Evolutionary conservation across 1,139 yeast species (phyloP).

Genomic region (Zhuliangozyma blackwelliae): DNA sequence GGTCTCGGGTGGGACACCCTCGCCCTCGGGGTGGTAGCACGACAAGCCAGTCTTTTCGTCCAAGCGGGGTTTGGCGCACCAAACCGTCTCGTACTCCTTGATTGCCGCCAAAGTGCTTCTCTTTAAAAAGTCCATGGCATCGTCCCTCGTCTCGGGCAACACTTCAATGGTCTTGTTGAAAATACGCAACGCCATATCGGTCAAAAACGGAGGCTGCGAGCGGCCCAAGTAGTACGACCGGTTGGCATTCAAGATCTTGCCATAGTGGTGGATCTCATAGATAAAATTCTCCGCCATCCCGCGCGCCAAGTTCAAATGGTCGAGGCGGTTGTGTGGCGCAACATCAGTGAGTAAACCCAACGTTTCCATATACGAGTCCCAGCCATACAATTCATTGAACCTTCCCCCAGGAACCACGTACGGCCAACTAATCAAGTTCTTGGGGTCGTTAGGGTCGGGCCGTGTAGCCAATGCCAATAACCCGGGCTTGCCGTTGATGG

Average conservation of each 20-base stretch:
- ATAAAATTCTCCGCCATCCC: constrained; percentile 94
- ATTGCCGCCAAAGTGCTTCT: constrained; percentile 76
- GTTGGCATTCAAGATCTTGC: constrained; percentile 91
- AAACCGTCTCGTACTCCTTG: constrained; percentile 76
- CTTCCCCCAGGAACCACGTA: constrained; percentile 97
- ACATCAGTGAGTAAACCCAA: constrained; percentile 74
- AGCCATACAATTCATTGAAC: constrained; percentile 93
- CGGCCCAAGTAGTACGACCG: constrained; percentile 87
- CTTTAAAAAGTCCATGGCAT: constrained; percentile 55
- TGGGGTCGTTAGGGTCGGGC: constrained; percentile 46
- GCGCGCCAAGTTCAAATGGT: constrained; percentile 55
- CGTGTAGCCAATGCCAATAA: constrained; percentile 75
- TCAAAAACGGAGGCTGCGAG: constrained; percentile 96
- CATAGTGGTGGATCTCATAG: constrained; percentile 85
- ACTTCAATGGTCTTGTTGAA: constrained; percentile 54
- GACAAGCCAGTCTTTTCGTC: constrained; percentile 80
- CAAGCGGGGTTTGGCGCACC: constrained; percentile 72
- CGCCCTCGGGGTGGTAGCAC: constrained; percentile 85
- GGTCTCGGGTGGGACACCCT: constrained; percentile 95
- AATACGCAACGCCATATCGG: constrained; percentile 82
- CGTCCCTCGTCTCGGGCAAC: constrained; percentile 27
- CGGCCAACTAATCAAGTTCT: constrained; percentile 62
- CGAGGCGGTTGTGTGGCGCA: constrained; percentile 37
- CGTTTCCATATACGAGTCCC: constrained; percentile 96
- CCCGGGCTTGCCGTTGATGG: constrained; percentile 83